phyloP scores from a whole-genome alignment of 2,329 filamentous ascomycete species.

The Penicillium nordicum region DNA sequence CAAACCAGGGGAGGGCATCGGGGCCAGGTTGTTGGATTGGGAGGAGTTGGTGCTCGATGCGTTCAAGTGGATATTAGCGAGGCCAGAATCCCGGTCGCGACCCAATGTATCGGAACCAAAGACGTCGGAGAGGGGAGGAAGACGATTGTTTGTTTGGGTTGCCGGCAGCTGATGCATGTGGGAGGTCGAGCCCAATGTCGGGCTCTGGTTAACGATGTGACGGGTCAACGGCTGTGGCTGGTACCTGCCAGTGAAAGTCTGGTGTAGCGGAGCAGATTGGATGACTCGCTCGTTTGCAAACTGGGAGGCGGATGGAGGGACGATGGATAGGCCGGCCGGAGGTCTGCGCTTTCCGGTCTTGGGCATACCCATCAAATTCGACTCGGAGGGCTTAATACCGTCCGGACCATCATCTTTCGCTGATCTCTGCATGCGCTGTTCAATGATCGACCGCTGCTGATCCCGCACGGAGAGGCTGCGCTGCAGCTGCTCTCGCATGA shows the following conservation, averaged over 20 bases:
- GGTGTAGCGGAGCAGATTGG: conserved; percentile 90
- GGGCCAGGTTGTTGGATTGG: conserved; percentile 62
- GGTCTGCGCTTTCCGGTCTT: conserved; percentile 52
- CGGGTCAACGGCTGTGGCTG: conserved; percentile 72
- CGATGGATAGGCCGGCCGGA: conserved; percentile 86
- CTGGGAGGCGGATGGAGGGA: conserved; percentile 86
- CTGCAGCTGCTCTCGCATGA: conserved; percentile 92
- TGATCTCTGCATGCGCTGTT: conserved; percentile 82
- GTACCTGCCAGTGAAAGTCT: conserved; percentile 90
- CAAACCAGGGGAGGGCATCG: conserved; percentile 74
- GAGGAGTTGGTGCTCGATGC: conserved; percentile 62
- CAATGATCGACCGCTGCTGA: conserved; percentile 91
- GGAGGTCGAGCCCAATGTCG: conserved; percentile 75
- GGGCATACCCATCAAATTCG: conserved; percentile 38
- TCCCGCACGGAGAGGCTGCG: conserved; percentile 90
- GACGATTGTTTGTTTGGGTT: conserved; percentile 82
- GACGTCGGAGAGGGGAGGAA: conserved; percentile 92
- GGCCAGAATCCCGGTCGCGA: conserved; percentile 35
- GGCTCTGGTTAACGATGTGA: conserved; percentile 76
- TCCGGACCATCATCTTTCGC: conserved; percentile 71
- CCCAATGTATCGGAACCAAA: conserved; percentile 74
- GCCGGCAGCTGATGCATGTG: conserved; percentile 90
- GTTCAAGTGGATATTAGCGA: conserved; percentile 46
- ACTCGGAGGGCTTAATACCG: conserved; percentile 53
- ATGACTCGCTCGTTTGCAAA: conserved; percentile 94